A percentile compares a stretch with the other conserved stretches of the same genome.
Conservation (phyloP, 768 basidiomycete genomes). For the Baorangia bicolor region DNA sequence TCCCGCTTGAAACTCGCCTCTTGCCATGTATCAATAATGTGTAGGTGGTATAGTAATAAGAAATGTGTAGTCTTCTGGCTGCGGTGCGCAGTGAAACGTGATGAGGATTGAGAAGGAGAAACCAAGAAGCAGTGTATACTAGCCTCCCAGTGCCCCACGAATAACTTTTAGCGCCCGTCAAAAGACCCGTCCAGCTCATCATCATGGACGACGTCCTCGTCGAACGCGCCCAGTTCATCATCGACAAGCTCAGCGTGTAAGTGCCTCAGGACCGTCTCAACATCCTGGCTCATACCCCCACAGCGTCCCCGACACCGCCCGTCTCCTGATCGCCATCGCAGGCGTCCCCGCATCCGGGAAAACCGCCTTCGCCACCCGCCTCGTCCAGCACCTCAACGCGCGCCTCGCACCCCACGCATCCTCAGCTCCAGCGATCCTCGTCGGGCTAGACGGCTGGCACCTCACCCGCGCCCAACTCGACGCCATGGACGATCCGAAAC, state of each 20-base stretch:
- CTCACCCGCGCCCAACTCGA: constrained; percentile 77
- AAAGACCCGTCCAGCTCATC: too few species aligned
- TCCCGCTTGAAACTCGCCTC: not conserved
- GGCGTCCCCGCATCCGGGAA: constrained; percentile 90
- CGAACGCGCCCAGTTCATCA: constrained; percentile 39
- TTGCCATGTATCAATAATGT: not conserved
- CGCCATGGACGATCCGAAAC: constrained; percentile 66
- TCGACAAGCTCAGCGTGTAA: constrained; percentile 41
- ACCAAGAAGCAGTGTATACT: not conserved
- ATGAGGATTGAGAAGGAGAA: not conserved
- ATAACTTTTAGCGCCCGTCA: not conserved
- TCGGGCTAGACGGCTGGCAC: constrained; percentile 94
- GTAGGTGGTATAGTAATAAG: not conserved
- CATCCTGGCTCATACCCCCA: not conserved
- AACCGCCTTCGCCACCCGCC: constrained; percentile 64
- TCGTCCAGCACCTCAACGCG: constrained; percentile 54
- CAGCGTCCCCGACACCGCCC: constrained; percentile 25
- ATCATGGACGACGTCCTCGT: constrained; percentile 37
- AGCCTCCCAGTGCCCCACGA: not conserved
- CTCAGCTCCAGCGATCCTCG: constrained; percentile 49
- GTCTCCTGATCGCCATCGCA: constrained; percentile 70
- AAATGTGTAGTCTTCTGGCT: not conserved
- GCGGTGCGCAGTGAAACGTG: not conserved
- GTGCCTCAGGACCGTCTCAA: not conserved
- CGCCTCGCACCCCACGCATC: constrained; percentile 28